Percentiles rank a stretch among this genome's conserved stretches.
Evolutionary conservation across 2,329 filamentous ascomycete genomes (phyloP).

Genomic region (Mycosphaerella arachidis): DNA sequence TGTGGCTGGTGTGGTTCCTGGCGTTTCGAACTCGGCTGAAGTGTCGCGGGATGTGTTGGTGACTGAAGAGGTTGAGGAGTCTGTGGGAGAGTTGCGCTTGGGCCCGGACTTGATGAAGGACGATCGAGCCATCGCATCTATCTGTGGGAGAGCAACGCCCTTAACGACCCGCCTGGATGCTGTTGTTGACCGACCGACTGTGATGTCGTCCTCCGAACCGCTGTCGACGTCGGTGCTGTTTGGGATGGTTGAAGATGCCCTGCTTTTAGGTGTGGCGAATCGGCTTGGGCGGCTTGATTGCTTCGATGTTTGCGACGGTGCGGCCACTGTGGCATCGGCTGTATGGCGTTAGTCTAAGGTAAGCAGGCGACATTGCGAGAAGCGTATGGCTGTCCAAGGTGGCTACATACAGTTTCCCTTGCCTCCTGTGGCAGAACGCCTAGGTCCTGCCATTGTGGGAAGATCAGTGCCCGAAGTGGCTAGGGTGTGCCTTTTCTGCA

Average conservation of each 20-base stretch:
- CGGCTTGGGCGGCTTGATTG: neutral
- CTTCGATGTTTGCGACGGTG: neutral
- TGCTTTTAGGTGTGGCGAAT: constrained; percentile 4
- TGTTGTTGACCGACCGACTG: constrained; percentile 4
- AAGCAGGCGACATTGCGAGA: neutral
- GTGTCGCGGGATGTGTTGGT: constrained; percentile 35
- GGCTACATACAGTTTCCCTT: constrained; percentile 4
- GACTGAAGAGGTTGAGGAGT: constrained; percentile 21
- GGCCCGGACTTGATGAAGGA: constrained; percentile 16
- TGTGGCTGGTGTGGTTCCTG: constrained; percentile 56
- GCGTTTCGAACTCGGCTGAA: constrained; percentile 55
- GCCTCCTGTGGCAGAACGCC: constrained; percentile 5
- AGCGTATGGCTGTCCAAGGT: neutral
- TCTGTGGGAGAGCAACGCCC: constrained; percentile 15
- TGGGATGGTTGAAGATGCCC: neutral
- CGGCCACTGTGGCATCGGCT: neutral
- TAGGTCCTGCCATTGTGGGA: constrained; percentile 5
- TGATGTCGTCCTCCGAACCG: constrained; percentile 15
- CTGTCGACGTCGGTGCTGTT: constrained; percentile 1
- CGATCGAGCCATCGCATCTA: constrained; percentile 18
- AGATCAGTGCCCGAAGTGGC: neutral
- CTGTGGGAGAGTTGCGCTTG: constrained; percentile 15
- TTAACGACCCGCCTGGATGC: constrained; percentile 7
- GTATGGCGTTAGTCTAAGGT: neutral
- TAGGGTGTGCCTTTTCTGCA: neutral